phyloP scores from a whole-genome alignment of 148 eudicot species.

The Vaccinium macrocarpon region DNA sequence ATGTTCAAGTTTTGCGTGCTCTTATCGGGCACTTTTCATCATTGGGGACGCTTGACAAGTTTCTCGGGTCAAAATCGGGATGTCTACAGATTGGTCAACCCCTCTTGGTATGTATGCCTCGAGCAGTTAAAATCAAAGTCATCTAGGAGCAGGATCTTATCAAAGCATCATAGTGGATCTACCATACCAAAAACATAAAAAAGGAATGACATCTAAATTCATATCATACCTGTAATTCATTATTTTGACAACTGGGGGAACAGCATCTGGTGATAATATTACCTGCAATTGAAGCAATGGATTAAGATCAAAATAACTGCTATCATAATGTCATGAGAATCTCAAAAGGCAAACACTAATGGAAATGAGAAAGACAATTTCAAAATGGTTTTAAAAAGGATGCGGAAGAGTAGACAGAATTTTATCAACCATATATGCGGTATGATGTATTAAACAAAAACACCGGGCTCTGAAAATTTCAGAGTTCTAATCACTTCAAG shows the following conservation, averaged over 20 bases:
- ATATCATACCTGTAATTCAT: slow-evolving; percentile 76
- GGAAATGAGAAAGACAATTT: neutral
- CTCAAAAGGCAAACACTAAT: neutral
- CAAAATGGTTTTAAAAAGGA: neutral
- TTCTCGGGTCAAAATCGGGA: no score
- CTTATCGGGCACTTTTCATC: no score
- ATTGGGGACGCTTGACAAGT: no score
- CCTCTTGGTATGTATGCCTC: neutral
- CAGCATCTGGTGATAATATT: slow-evolving; percentile 85
- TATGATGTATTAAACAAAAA: neutral
- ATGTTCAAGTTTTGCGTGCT: no score
- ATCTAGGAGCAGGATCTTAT: neutral
- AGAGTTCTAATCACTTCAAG: neutral
- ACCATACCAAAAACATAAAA: neutral
- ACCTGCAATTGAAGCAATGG: slow-evolving; percentile 42
- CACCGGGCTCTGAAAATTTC: neutral
- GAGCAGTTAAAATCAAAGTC: neutral
- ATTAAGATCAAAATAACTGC: slow-evolving; percentile 9
- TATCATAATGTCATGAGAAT: slow-evolving; percentile 14
- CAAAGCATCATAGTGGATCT: neutral
- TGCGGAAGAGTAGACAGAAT: neutral
- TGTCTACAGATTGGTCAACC: no score
- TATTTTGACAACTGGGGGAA: slow-evolving; percentile 88
- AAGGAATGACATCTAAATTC: slow-evolving; percentile 13
- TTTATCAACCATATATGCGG: neutral